These are phyloP conservation scores for Cinnamomum micranthum DNA, from an alignment of 164 flowering plant genomes.

Conservation along the genomic window DNA sequence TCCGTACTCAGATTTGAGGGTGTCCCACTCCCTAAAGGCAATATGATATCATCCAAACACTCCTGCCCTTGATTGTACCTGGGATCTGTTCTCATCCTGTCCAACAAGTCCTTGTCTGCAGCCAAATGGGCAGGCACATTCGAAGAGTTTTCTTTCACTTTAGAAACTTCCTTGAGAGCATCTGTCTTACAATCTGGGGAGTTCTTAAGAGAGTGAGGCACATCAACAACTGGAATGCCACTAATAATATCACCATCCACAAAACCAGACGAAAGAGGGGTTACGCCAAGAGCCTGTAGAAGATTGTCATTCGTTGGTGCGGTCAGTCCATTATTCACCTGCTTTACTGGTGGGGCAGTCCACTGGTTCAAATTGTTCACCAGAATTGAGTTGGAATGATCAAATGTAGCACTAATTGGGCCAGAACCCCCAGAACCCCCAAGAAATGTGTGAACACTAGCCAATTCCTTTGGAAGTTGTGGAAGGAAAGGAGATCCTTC, in stretches of 20 bases:
- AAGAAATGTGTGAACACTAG: conserved; percentile 13
- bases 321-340: conserved; percentile 13
- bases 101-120: conserved; percentile 31
- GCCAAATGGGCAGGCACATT: conserved; percentile 14
- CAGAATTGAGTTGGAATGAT: conserved; percentile 13
- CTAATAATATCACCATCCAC: conserved; percentile 9
- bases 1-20: conserved; percentile 18
- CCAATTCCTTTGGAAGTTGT: conserved; percentile 17
- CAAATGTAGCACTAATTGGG: conserved; percentile 13
- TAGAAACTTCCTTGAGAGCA: conserved; percentile 13
- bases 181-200: conserved; percentile 21
- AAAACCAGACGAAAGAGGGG: conserved; percentile 21
- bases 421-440: conserved; percentile 22
- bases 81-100: conserved; percentile 28
- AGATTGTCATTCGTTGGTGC: conserved; percentile 16
- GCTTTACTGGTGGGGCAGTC: conserved; percentile 30
- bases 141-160: conserved; percentile 19
- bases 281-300: conserved; percentile 23
- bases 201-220: conserved; percentile 30
- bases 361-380: conserved; percentile 35
- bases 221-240: conserved; percentile 7
- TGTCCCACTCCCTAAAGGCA: conserved; percentile 24
- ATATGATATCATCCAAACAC: conserved; percentile 35
- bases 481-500: conserved; percentile 1
- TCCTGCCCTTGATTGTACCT: conserved; percentile 21